Evolutionary conservation across 2,329 filamentous ascomycete genomes (phyloP), one percentile per base, ranked within the genome.

Genomic region (Pyrenochaeta sp.): DNA sequence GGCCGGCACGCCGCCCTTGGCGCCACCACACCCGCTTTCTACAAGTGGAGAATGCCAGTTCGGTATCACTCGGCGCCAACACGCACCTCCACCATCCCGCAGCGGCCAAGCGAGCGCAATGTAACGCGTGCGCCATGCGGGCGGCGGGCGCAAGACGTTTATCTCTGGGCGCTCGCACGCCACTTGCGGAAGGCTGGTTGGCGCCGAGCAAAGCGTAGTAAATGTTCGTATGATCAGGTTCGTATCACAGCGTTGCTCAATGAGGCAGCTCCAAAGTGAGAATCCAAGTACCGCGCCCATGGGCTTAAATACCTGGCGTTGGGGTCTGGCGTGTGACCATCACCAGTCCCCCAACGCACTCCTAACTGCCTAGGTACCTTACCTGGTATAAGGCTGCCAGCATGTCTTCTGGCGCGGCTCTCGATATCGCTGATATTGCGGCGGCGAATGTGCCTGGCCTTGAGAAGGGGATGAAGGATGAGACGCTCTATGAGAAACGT

Each of bases 1-100:
- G 44, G 44, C 48, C 37, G 23, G 19, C 41, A 43, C 15, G 26
- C 31, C 34, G 23, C 22, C 29, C 19, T 35, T 38, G 39, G 50
- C 46, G 7, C 28, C 13, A 20, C 38, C 40, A 45, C 29, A 28
- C 21, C 21, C 35, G 21, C 29, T 26, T 19, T 21, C 27, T 19
- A 38, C 23, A 13, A 23, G 18, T 27, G 35, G 34, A 45, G 30
- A 38, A 28, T 13, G 20, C 24, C 24, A n/a, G 28, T 28, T 27
- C 46, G 44, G 30, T 44, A 44, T 37, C 30, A 29, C 54, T 60
- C 47, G 51, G 56, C 51, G 48, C 56, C 56, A 59, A 58, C 30
- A 7, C 20, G 17, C 13, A 17, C 19, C 27, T 37, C 17, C 48
- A 39, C 31, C 30, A 38, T 29, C 40, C 20, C 27, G 26, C 19